Evolutionary conservation across 768 basidiomycete genomes (phyloP).

Genomic region (Boletus insuetus): DNA sequence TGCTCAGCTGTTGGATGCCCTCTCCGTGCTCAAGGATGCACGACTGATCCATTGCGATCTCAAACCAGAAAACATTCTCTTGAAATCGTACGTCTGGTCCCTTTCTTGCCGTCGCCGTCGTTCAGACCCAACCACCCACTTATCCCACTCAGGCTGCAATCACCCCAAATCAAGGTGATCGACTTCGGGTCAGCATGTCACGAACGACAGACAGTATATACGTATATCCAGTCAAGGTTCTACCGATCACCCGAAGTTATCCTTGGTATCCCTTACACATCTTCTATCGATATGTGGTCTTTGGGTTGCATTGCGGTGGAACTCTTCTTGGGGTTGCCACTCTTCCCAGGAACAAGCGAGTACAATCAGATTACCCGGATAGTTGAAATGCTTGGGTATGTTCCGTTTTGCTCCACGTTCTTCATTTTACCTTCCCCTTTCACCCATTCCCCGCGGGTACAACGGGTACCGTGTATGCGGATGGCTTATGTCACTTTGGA

Average conservation of each 20-base stretch:
- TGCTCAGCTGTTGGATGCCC: slow-evolving; percentile 87
- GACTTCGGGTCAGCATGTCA: slow-evolving; percentile 99
- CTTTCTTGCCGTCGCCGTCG: neutral
- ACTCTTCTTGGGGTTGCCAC: slow-evolving; percentile 90
- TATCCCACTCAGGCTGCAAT: slow-evolving; percentile 66
- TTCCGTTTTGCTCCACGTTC: slow-evolving; percentile 7
- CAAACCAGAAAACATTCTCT: slow-evolving; percentile 96
- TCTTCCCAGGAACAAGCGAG: slow-evolving; percentile 98
- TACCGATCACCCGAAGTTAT: slow-evolving; percentile 98
- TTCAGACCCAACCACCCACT: neutral
- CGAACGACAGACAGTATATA: slow-evolving; percentile 99
- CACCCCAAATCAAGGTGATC: slow-evolving; percentile 97
- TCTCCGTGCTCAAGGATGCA: slow-evolving; percentile 92
- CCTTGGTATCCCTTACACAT: slow-evolving; percentile 89
- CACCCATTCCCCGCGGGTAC: neutral
- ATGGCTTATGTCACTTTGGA: slow-evolving; percentile 2
- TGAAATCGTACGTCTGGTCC: slow-evolving; percentile 72
- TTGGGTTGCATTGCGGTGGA: slow-evolving; percentile 98
- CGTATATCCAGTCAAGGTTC: slow-evolving; percentile 98
- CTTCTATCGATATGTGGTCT: slow-evolving; percentile 99
- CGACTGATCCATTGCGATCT: slow-evolving; percentile 97
- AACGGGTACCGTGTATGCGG: neutral
- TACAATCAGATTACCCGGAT: slow-evolving; percentile 98
- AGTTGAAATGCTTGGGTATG: slow-evolving; percentile 97
- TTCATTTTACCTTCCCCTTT: neutral